phyloP scores from a whole-genome alignment of 2,329 filamentous ascomycete species.

The Ascochyta koolunga region DNA sequence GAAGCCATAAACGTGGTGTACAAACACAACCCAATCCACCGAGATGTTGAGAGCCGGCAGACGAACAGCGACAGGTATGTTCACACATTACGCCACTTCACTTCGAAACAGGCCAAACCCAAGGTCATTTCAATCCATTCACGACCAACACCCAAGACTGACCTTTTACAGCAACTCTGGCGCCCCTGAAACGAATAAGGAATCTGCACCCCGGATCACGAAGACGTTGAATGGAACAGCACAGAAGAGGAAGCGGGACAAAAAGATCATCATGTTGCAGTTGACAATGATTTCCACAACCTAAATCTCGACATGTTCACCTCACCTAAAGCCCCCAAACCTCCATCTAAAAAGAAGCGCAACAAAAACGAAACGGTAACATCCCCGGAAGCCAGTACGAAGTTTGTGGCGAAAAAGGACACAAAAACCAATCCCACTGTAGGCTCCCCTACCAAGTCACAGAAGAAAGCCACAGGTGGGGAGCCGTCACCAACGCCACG shows the following conservation, averaged over 20 bases:
- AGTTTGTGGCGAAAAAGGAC: conserved; percentile 22
- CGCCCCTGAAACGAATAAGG: neutral
- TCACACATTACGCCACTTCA: neutral
- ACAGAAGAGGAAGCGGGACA: conserved; percentile 28
- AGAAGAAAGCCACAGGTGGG: conserved; percentile 14
- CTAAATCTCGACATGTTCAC: conserved; percentile 30
- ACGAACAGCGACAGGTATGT: conserved; percentile 27
- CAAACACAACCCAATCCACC: conserved; percentile 45
- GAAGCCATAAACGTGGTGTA: conserved; percentile 46
- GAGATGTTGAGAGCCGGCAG: conserved; percentile 26
- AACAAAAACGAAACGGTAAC: conserved; percentile 21
- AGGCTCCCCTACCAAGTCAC: conserved; percentile 19
- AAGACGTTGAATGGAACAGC: neutral
- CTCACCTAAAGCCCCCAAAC: conserved; percentile 24
- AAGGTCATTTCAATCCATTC: neutral
- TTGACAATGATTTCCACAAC: conserved; percentile 16
- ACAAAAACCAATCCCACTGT: conserved; percentile 13
- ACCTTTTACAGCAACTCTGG: neutral
- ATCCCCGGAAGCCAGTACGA: neutral
- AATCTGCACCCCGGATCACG: neutral
- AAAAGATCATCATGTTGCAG: conserved; percentile 18
- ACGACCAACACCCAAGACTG: neutral
- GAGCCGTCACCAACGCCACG: conserved; percentile 14
- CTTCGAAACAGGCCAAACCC: neutral
- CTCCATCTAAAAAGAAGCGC: conserved; percentile 27